These are phyloP conservation scores for Penicillium herquei DNA, from an alignment of 495 filamentous ascomycete species.

Conservation along the genomic window DNA sequence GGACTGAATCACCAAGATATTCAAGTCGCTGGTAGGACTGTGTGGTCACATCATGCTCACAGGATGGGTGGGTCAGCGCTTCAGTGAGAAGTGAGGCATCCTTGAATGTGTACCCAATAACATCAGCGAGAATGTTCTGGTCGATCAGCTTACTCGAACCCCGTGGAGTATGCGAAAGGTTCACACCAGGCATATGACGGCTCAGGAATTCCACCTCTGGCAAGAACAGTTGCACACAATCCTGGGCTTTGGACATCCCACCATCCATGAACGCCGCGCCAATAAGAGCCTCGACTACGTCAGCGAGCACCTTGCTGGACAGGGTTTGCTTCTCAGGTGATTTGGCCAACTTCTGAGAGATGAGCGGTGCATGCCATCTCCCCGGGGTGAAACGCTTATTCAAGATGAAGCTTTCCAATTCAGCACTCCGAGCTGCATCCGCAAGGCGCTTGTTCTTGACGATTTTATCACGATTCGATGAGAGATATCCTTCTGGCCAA, in stretches of 20 bases:
- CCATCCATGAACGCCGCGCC: slow-evolving; percentile 76
- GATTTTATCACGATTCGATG: slow-evolving; percentile 62
- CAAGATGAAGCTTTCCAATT: slow-evolving; percentile 73
- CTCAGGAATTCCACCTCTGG: slow-evolving; percentile 49
- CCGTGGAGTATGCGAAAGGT: not conserved
- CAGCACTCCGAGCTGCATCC: slow-evolving; percentile 57
- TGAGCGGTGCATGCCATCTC: slow-evolving; percentile 70
- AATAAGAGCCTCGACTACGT: slow-evolving; percentile 85
- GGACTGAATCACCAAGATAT: slow-evolving; percentile 83
- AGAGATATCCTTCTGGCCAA: slow-evolving; percentile 80
- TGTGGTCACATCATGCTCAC: slow-evolving; percentile 43
- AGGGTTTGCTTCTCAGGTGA: slow-evolving; percentile 37
- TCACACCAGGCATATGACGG: not conserved
- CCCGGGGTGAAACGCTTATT: slow-evolving; percentile 61
- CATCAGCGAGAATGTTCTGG: slow-evolving; percentile 12
- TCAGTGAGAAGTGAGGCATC: slow-evolving; percentile 73
- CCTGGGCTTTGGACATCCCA: slow-evolving; percentile 57
- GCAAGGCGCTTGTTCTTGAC: slow-evolving; percentile 72
- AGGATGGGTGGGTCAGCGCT: slow-evolving; percentile 83
- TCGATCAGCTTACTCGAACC: slow-evolving; percentile 12
- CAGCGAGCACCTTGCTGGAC: slow-evolving; percentile 80
- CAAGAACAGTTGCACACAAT: slow-evolving; percentile 64
- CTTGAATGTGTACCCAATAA: slow-evolving; percentile 60
- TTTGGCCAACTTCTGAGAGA: slow-evolving; percentile 39
- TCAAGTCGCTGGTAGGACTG: slow-evolving; percentile 84